phyloP scores from a whole-genome alignment of 2,329 filamentous ascomycete species.

The Alternaria tenuissima region DNA sequence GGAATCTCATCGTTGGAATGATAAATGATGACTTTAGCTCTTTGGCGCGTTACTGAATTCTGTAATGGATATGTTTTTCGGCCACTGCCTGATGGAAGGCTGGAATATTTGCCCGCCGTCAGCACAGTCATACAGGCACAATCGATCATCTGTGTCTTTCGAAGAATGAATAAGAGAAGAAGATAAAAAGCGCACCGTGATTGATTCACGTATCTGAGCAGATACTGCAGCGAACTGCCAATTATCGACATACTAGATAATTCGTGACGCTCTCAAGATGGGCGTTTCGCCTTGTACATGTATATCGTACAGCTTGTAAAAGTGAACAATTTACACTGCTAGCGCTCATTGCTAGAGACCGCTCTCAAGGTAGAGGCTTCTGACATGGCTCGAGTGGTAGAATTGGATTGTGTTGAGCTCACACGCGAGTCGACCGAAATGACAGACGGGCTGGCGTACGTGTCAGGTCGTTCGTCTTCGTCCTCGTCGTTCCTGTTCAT shows the following conservation, averaged over 20 bases:
- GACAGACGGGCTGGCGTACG: constrained; percentile 27
- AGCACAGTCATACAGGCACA: not conserved
- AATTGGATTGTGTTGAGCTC: constrained; percentile 27
- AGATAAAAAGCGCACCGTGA: not conserved
- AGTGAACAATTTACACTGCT: not conserved
- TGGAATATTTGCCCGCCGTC: not conserved
- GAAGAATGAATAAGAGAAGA: no score
- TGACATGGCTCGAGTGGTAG: constrained; percentile 22
- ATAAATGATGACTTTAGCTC: not conserved
- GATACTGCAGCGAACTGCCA: not conserved
- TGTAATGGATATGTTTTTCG: not conserved
- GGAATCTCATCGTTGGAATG: not conserved
- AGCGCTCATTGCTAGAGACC: constrained; percentile 38
- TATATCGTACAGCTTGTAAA: not conserved
- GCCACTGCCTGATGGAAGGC: not conserved
- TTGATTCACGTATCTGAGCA: not conserved
- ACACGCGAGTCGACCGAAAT: constrained; percentile 32
- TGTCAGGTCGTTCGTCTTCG: constrained; percentile 24
- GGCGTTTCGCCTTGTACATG: not conserved
- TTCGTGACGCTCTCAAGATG: not conserved
- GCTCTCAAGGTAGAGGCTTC: constrained; percentile 33
- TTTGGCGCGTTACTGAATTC: not conserved
- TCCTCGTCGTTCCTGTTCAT: constrained; percentile 11
- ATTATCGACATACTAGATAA: no score
- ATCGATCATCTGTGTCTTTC: not conserved